Base-by-base conservation (phyloP, 106 monocot genomes). In the Dioscorea alata region DNA sequence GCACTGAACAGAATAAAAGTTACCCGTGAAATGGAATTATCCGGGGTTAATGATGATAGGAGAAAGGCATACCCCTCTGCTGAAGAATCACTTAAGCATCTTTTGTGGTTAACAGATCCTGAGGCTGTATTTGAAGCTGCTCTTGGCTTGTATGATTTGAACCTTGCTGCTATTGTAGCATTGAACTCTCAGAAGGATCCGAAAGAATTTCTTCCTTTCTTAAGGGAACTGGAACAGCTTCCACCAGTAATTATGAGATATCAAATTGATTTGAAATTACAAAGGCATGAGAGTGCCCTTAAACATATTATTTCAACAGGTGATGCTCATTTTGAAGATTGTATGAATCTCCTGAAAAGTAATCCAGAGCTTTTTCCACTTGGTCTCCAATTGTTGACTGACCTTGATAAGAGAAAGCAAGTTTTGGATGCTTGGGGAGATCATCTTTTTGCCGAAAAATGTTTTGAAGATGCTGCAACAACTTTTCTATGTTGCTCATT, bases 161-260 rank as follows among this genome's bases (percentile, higher is more conserved):
- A 93, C 50, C 89, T 99, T 79, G 81, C 93, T 67, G 97, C 97
- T 60, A 93, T 99, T 59, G 97, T 99, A 21, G 97, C 97, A 61
- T 66, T 99, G 20, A 90, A 99, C 61, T 99, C 99, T 71, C 89
- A 93, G 64, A 99, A 93, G 71, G 99, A 99, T 80, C 99, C 99
- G 22, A 99, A 99, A 71, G 99, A 99, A 65, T 99, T 93, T 63
- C 76, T 99, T 65, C 93, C 99, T 64, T 99, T 77, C 64, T 89
- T 99, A 56, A 85, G 73, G 72, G 77, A 79, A 59, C 81, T 99
- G 31, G 87, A 93, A 63, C 52, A 74, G 22, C 72, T 93, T 64
- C 70, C 81, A 48, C 86, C 87, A 42, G 59, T 63, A 59, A 71
- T 93, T 20, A 93, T 87, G 99, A 80, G 61, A 66, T 84, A 93